These are phyloP conservation scores for Debaryomyces prosopidis DNA, from an alignment of 805 yeast genomes.

Conservation along the genomic window DNA sequence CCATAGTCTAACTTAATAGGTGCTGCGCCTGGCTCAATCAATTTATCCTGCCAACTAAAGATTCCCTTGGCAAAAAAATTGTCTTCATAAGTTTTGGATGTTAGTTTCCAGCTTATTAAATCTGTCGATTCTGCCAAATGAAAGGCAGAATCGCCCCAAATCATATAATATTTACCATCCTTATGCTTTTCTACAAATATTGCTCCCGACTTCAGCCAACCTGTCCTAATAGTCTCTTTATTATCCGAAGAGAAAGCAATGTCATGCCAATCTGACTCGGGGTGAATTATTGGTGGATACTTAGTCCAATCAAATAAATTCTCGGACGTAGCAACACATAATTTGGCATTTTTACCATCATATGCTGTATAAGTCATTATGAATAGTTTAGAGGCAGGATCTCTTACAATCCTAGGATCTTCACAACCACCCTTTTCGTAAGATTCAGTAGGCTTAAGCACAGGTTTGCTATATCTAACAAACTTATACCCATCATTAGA, in stretches of 20 bases:
- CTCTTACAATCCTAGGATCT: slow-evolving; percentile 43
- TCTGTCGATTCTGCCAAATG: slow-evolving; percentile 38
- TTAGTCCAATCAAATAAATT: slow-evolving; percentile 41
- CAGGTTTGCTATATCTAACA: slow-evolving; percentile 28
- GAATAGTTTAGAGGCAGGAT: slow-evolving; percentile 33
- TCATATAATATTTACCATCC: slow-evolving; percentile 42
- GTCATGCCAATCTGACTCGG: slow-evolving; percentile 29
- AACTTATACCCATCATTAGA: slow-evolving; percentile 38
- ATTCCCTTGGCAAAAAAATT: slow-evolving; percentile 28
- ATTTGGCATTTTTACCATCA: slow-evolving; percentile 32
- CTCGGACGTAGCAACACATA: slow-evolving; percentile 39
- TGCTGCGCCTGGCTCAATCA: slow-evolving; percentile 44
- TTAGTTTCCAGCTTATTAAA: slow-evolving; percentile 32
- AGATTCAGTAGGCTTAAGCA: slow-evolving; percentile 35
- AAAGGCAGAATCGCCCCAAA: slow-evolving; percentile 44
- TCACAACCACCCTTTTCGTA: slow-evolving; percentile 44
- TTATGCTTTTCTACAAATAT: slow-evolving; percentile 30
- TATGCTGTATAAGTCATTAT: slow-evolving; percentile 43
- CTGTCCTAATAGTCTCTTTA: slow-evolving; percentile 23
- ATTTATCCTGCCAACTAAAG: slow-evolving; percentile 31
- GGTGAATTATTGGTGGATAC: slow-evolving; percentile 33
- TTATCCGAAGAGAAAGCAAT: slow-evolving; percentile 27
- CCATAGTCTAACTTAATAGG: slow-evolving; percentile 30
- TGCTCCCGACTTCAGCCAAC: slow-evolving; percentile 46
- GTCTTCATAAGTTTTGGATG: slow-evolving; percentile 16